These are phyloP conservation scores for Hypoxylon lienhwacheense DNA, from an alignment of 495 filamentous ascomycete genomes.

Conservation along the genomic window DNA sequence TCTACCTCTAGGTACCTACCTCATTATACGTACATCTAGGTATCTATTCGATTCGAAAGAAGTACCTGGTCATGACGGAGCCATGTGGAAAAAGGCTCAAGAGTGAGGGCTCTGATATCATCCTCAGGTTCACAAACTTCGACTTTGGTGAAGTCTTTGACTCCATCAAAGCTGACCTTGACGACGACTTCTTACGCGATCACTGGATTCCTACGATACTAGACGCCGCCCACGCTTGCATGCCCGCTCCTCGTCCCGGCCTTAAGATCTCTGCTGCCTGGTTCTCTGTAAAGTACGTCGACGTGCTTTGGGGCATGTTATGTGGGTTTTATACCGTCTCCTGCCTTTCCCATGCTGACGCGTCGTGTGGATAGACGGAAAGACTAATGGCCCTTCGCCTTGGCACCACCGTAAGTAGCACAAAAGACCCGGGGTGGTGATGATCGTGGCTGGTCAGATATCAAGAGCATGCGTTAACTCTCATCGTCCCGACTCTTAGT, in stretches of 20 bases:
- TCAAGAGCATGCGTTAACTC: background rate
- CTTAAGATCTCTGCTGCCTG: background rate
- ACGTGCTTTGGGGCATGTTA: background rate
- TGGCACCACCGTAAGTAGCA: conserved; percentile 7
- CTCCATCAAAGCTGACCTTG: background rate
- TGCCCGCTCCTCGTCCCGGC: background rate
- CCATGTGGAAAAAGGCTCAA: no score
- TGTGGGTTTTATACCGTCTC: background rate
- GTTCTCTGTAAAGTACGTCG: conserved; percentile 1
- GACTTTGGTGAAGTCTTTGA: background rate
- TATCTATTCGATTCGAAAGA: no score
- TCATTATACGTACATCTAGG: no score
- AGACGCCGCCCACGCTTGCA: background rate
- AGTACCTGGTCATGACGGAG: no score
- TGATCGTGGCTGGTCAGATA: background rate
- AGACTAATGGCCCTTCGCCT: background rate
- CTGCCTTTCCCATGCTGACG: background rate
- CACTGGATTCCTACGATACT: background rate
- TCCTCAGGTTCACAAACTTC: background rate
- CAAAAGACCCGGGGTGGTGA: background rate
- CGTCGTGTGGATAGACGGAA: background rate
- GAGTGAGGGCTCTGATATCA: background rate
- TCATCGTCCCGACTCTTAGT: background rate
- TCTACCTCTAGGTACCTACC: no score
- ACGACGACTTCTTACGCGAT: background rate